A percentile compares a stretch with the other conserved stretches of the same genome.
Evolutionary conservation across 2,329 filamentous ascomycete species (phyloP).

Genomic region (Parafenestella ontariensis): DNA sequence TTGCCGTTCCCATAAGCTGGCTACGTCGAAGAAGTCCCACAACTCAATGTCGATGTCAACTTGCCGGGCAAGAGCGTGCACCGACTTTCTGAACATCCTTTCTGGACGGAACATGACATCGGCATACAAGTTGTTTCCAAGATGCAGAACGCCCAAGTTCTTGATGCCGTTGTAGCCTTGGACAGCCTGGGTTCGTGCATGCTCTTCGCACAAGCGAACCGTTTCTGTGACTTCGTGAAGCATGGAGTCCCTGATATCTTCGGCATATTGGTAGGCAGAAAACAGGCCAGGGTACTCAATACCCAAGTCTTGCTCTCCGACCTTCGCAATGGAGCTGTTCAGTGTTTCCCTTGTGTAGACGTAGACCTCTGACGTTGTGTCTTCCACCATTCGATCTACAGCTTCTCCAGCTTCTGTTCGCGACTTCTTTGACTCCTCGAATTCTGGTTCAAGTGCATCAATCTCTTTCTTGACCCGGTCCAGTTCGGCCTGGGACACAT

Average conservation of each 20-base stretch:
- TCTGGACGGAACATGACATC: slow-evolving; percentile 89
- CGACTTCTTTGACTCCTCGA: slow-evolving; percentile 83
- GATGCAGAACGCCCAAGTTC: slow-evolving; percentile 83
- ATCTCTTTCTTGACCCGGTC: slow-evolving; percentile 83
- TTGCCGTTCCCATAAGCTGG: slow-evolving; percentile 82
- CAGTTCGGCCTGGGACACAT: slow-evolving; percentile 85
- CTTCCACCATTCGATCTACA: slow-evolving; percentile 82
- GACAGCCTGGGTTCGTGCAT: slow-evolving; percentile 79
- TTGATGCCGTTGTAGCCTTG: slow-evolving; percentile 86
- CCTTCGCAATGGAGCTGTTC: slow-evolving; percentile 74
- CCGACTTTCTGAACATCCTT: slow-evolving; percentile 89
- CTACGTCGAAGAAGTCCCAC: slow-evolving; percentile 91
- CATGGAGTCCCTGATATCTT: slow-evolving; percentile 92
- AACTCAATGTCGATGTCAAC: slow-evolving; percentile 88
- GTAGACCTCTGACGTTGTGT: slow-evolving; percentile 85
- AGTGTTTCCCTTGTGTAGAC: slow-evolving; percentile 79
- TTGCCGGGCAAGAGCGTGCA: slow-evolving; percentile 81
- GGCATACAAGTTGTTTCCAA: slow-evolving; percentile 80
- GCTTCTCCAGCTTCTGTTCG: slow-evolving; percentile 80
- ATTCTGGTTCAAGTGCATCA: slow-evolving; percentile 80
- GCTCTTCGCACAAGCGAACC: slow-evolving; percentile 81
- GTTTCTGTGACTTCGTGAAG: slow-evolving; percentile 83
- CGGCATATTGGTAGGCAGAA: slow-evolving; percentile 87
- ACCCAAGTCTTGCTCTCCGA: slow-evolving; percentile 78
- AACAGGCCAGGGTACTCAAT: slow-evolving; percentile 88